phyloP scores from a whole-genome alignment of 192 early-diverging fungal genomes.

The Pilaira anomala region DNA sequence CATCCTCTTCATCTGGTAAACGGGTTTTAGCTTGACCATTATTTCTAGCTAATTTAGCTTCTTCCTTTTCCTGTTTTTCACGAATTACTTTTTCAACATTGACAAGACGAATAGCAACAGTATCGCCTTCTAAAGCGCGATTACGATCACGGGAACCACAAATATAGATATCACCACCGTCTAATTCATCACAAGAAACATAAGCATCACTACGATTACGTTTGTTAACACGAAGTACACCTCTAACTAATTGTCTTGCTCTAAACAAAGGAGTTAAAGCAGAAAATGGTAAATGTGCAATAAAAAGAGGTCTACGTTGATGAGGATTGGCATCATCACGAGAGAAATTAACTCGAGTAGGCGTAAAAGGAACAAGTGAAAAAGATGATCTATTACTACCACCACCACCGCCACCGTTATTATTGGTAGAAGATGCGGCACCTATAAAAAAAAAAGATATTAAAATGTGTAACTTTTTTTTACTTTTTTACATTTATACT shows the following conservation, averaged over 20 bases:
- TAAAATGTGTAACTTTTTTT: too few species aligned
- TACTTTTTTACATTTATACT: not conserved
- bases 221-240: constrained; percentile 82
- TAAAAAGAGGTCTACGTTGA: constrained; percentile 52
- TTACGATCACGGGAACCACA: constrained; percentile 72
- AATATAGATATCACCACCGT: constrained; percentile 76
- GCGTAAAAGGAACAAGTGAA: constrained; percentile 39
- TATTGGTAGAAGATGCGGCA: not conserved
- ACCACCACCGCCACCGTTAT: not conserved
- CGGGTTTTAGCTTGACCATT: constrained; percentile 40
- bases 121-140: constrained; percentile 80
- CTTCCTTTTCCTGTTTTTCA: constrained; percentile 55
- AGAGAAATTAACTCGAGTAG: constrained; percentile 44
- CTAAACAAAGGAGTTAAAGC: constrained; percentile 49
- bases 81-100: constrained; percentile 59
- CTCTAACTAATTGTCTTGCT: constrained; percentile 57
- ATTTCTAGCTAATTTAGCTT: constrained; percentile 52
- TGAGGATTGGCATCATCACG: constrained; percentile 46
- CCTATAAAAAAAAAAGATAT: too few species aligned
- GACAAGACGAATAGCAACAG: constrained; percentile 70
- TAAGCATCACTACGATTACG: constrained; percentile 84
- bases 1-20: constrained; percentile 52
- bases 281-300: constrained; percentile 53
- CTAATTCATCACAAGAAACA: constrained; percentile 69
- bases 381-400: constrained; percentile 28